Base-by-base conservation (phyloP, 2,329 filamentous ascomycete genomes). In the Aureobasidium leucospermi region DNA sequence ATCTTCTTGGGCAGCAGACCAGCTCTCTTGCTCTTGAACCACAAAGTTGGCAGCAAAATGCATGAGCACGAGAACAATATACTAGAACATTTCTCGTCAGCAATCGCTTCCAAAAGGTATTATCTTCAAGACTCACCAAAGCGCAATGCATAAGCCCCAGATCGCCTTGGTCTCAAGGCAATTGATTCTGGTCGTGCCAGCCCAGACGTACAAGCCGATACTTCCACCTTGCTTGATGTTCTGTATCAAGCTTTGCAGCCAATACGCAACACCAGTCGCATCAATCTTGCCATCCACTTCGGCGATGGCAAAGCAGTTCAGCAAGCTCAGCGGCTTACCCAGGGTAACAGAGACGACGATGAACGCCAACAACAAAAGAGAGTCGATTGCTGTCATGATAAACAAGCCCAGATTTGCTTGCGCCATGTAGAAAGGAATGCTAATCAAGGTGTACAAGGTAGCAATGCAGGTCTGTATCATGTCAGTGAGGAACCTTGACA, bases 111-210 rank as follows among this genome's bases (percentile, higher is more conserved):
- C 2, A 23, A 23, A 23, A 4, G 23, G 23, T 23, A 23, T 23
- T 23, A 23, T 23, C 23, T 23, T 3, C 23, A 36, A 15, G 6
- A 77, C 79, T 69, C 69, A 84, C 81, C 81, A 90, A 52, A 95
- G 81, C 4, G 85, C 85, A 72, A 96, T 92, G 71, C 85, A 83
- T 62, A 96, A 74, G 1, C 90, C 91, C 92, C 91, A 96, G 65
- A 94, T 83, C 15, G 88, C 84, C 80, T 96, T 95, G 72, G 91
- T 85, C 77, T 94, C 85, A 68, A 86, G 85, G 76, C 92, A 96
- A 59, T 88, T 88, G 16, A 81, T 69, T 69, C 79, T 81, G 11
- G 78, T 84, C 8, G 80, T 78, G n/a, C 81, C 82, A 46, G 83
- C 81, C 81, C 82, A 86, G 60, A 76, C 73, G 13, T 69, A 67